A percentile compares a stretch with the other conserved stretches of the same genome.
These are phyloP conservation scores for Aspergillus bertholletiae DNA, from an alignment of 495 filamentous ascomycete species.

Conservation along the genomic window DNA sequence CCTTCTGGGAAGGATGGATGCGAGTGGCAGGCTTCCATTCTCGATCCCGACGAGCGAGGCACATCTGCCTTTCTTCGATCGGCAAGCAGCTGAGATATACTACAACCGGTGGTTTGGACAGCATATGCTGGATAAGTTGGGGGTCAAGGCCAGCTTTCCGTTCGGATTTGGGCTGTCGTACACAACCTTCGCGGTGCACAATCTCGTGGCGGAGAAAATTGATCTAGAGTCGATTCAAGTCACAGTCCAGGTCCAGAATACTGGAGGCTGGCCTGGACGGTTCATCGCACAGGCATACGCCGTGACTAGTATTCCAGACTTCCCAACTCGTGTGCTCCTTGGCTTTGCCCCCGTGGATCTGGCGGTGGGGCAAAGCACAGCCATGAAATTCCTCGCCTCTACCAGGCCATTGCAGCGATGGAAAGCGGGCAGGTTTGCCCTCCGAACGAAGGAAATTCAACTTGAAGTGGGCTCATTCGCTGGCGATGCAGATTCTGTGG, in stretches of 20 bases:
- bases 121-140: slow-evolving; percentile 14
- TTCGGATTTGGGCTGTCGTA: slow-evolving; percentile 71
- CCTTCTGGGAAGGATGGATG: slow-evolving; percentile 8
- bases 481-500: slow-evolving; percentile 8
- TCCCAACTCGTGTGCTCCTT: slow-evolving; percentile 6
- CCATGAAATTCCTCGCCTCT: not conserved
- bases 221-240: not conserved
- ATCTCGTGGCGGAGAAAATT: not conserved
- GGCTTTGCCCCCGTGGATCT: slow-evolving; percentile 8
- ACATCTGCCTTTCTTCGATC: slow-evolving; percentile 19
- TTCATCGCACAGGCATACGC: slow-evolving; percentile 12
- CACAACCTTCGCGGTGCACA: slow-evolving; percentile 51
- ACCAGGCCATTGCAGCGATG: slow-evolving; percentile 9
- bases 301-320: not conserved
- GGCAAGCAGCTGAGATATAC: slow-evolving; percentile 8
- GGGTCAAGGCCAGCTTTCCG: slow-evolving; percentile 11
- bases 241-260: not conserved
- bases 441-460: not conserved
- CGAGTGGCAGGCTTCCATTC: slow-evolving; percentile 12
- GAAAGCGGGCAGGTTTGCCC: not conserved
- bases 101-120: slow-evolving; percentile 20
- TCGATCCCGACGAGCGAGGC: slow-evolving; percentile 13
- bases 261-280: slow-evolving; percentile 1
- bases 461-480: slow-evolving; percentile 10
- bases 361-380: not conserved